A percentile compares a stretch with the other conserved stretches of the same genome.
phyloP scores from a whole-genome alignment of 345 rosid species.

The Punica granatum region DNA sequence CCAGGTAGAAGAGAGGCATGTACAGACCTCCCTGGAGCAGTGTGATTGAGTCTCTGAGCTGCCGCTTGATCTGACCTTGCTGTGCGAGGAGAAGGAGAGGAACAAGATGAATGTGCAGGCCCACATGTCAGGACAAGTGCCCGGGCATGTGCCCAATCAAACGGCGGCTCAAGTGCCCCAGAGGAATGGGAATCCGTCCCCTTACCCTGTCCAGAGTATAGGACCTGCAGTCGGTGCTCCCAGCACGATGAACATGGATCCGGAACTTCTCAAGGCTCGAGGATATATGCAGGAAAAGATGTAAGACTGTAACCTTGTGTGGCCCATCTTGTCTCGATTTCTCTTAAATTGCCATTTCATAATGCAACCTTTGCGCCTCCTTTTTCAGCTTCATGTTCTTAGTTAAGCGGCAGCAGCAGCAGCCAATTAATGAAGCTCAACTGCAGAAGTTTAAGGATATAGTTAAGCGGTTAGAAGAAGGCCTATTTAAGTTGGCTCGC shows the following conservation, averaged over 20 bases:
- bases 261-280: conserved; percentile 42
- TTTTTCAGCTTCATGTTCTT: conserved; percentile 38
- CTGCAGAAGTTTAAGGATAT: conserved; percentile 42
- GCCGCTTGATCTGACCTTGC: background rate
- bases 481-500: conserved; percentile 55
- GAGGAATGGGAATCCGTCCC: conserved; percentile 27
- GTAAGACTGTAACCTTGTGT: conserved; percentile 26
- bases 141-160: conserved; percentile 34
- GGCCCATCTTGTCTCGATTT: conserved; percentile 1
- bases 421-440: conserved; percentile 35
- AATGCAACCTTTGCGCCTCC: background rate
- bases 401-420: conserved; percentile 39
- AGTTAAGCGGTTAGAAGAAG: conserved; percentile 82
- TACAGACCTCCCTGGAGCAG: background rate
- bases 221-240: conserved; percentile 5
- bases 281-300: conserved; percentile 36
- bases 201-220: conserved; percentile 15
- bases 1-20: background rate
- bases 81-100: background rate
- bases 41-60: background rate
- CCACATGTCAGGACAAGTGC: conserved; percentile 35
- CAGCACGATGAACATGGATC: conserved; percentile 28
- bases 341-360: background rate
- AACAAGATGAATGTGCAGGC: conserved; percentile 17
- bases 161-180: conserved; percentile 19